Base-by-base conservation (phyloP, 192 early-diverging fungal genomes). In the Linnemannia schmuckeri region DNA sequence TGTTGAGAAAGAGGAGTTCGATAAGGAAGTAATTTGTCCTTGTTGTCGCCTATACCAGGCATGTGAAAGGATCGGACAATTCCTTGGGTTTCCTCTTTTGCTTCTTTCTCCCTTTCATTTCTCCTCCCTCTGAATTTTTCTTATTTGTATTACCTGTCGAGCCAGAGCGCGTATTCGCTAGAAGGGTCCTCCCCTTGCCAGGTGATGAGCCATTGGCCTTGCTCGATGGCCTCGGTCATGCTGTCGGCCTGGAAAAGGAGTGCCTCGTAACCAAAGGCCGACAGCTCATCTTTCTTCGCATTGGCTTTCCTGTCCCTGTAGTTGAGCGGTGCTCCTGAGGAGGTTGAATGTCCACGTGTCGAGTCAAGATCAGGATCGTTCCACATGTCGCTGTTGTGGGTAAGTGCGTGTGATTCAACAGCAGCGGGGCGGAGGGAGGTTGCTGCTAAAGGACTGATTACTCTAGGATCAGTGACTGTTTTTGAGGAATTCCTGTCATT, bases 121-220 rank as follows among this genome's bases (percentile, higher is more conserved):
- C 24, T 22, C 15, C 30, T 33, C 30, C 27, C 33, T 6, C 24
- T 42, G 7, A 27, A 20, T 30, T 41, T 22, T 24, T 42, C 20
- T 20, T 47, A 18, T 54, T 30, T 33, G 61, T 57, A 42, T 86
- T 87, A 87, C 85, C 85, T 87, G 76, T 87, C 85, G 37, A 87
- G 72, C 85, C 85, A 87, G 30, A 87, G 75, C 1, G 80, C 63
- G 38, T 78, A 38, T 70, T 77, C 71, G 20, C 78, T 76, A 3
- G 57, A n/a, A 42, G 85, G 85, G 69, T 87, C 85, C 37, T 81
- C 79, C 9, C 85, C 85, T 69, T 87, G 85, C 85, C 85, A 87
- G 24, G 85, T 81, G 69, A 87, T 87, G 33, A 81, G 75, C 41
- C 81, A 57, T 40, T 81, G 85, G 42, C 85, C 85, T 75, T 87